Conservation (phyloP, 1,139 yeast species). For the Blastobotrys elegans region DNA sequence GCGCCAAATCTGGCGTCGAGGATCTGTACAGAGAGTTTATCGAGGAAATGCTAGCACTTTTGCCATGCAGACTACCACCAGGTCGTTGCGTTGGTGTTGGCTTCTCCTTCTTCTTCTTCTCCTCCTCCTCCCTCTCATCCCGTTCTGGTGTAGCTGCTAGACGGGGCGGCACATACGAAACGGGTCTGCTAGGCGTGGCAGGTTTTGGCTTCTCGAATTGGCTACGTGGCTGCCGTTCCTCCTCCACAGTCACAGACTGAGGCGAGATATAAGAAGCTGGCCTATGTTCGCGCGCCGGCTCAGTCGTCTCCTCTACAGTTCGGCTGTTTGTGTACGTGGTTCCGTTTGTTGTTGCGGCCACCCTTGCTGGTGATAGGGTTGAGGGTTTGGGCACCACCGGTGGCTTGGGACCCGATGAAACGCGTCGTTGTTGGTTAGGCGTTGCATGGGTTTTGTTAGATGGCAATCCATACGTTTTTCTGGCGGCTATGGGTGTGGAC, state of each 20-base stretch:
- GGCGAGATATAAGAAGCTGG: background rate
- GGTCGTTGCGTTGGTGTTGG: background rate
- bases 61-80: background rate
- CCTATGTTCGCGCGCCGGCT: background rate
- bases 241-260: too few relatives aligned
- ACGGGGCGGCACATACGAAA: too few relatives aligned
- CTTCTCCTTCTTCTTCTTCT: background rate
- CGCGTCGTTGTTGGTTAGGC: conserved; percentile 2
- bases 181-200: too few relatives aligned
- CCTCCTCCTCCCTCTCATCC: conserved; percentile 5
- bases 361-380: conserved; percentile 8
- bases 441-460: too few relatives aligned
- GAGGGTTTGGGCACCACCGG: conserved; percentile 18
- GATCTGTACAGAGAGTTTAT: background rate
- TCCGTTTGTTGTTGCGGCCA: too few relatives aligned
- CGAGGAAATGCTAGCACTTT: background rate
- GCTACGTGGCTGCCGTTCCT: too few relatives aligned
- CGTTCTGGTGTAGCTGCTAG: conserved; percentile 8
- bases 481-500: too few relatives aligned
- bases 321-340: too few relatives aligned
- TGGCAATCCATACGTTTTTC: too few relatives aligned
- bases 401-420: conserved; percentile 15
- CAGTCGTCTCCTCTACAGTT: background rate
- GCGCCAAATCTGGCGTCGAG: background rate
- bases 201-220: too few relatives aligned